phyloP scores from a whole-genome alignment of 192 early-diverging fungal species.

The Diversispora epigaea region DNA sequence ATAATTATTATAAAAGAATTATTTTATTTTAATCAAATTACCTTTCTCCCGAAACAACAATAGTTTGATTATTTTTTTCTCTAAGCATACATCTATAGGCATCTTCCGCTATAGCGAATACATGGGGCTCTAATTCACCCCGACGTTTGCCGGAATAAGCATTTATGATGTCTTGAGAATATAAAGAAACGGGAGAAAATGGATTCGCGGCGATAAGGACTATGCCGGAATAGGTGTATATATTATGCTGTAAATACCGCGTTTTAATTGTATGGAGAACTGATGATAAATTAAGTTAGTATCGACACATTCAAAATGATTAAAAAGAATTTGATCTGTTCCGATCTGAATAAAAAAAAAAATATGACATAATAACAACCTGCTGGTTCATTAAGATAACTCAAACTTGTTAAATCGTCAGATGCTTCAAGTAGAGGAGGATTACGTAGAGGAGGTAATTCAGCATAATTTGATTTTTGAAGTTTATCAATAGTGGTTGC shows the following conservation, averaged over 20 bases:
- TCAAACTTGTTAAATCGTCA: conserved; percentile 93
- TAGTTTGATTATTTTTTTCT: conserved; percentile 92
- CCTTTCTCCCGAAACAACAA: conserved; percentile 96
- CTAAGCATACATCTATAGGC: conserved; percentile 95
- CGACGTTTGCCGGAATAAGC: conserved; percentile 91
- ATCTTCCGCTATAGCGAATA: conserved; percentile 99
- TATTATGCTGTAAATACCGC: conserved; percentile 88
- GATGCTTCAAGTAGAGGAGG: conserved; percentile 85
- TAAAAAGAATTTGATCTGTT: too few species aligned
- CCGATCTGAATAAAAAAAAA: not conserved
- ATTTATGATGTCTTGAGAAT: conserved; percentile 90
- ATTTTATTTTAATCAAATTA: conserved; percentile 36
- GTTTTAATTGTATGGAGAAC: conserved; percentile 91
- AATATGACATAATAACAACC: conserved; percentile 36
- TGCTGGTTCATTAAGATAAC: conserved; percentile 92
- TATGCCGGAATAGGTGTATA: conserved; percentile 99
- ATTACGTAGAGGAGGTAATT: conserved; percentile 90
- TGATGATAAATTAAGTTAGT: conserved; percentile 25
- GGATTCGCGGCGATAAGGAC: conserved; percentile 98
- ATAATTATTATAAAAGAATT: not conserved
- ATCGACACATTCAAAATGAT: not conserved
- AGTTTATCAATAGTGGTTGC: conserved; percentile 72
- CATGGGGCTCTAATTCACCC: conserved; percentile 94
- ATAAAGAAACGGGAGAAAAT: conserved; percentile 81
- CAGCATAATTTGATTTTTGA: conserved; percentile 59